Conservation (phyloP, 306 rosid species). For the Macrotyloma uniflorum region DNA sequence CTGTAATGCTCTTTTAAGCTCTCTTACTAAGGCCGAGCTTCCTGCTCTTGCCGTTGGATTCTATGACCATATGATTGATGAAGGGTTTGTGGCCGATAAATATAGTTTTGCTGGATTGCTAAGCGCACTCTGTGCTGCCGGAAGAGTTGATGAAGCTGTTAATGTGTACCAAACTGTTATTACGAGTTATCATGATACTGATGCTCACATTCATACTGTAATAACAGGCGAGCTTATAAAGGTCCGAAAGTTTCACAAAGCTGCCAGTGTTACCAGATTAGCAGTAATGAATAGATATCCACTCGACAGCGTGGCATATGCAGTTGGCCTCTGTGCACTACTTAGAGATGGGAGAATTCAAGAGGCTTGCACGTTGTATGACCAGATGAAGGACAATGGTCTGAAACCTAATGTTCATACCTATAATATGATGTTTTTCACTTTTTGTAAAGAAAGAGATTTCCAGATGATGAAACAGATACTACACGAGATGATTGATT, state of each 20-base stretch:
- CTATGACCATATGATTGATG: conserved; percentile 51
- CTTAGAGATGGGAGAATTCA: conserved; percentile 54
- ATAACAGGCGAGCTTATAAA: conserved; percentile 55
- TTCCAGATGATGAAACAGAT: conserved; percentile 41
- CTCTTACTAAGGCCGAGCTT: conserved; percentile 48
- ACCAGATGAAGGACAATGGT: conserved; percentile 60
- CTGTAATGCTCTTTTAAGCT: conserved; percentile 63
- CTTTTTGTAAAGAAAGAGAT: conserved; percentile 48
- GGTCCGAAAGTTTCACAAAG: conserved; percentile 48
- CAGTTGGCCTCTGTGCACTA: conserved; percentile 57
- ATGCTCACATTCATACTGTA: conserved; percentile 64
- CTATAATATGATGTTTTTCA: conserved; percentile 54
- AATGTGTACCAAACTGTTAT: conserved; percentile 54
- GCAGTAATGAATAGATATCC: conserved; percentile 42
- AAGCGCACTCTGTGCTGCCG: conserved; percentile 57
- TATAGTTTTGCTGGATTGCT: conserved; percentile 65
- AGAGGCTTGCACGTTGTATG: conserved; percentile 56
- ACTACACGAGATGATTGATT: conserved; percentile 67
- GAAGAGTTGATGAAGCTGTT: conserved; percentile 58
- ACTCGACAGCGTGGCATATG: conserved; percentile 55
- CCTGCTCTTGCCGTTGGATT: conserved; percentile 49
- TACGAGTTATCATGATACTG: conserved; percentile 41
- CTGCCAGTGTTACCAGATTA: conserved; percentile 48
- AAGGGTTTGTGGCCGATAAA: conserved; percentile 61
- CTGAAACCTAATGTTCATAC: conserved; percentile 49